A percentile compares a stretch with the other conserved stretches of the same genome.
Conservation (phyloP, 148 eudicot species). For the Amaranthus palmeri region DNA sequence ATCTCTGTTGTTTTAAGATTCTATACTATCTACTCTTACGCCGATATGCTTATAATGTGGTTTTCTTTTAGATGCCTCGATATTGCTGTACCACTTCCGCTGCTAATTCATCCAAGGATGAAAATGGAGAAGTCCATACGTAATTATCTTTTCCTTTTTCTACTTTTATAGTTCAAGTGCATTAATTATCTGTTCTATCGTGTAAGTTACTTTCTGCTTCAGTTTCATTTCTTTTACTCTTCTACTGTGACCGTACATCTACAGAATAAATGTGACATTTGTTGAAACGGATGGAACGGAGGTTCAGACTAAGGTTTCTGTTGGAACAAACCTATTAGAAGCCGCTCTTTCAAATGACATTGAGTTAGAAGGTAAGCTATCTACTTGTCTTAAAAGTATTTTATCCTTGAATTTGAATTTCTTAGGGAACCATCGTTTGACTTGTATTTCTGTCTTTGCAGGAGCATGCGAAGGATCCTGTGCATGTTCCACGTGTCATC, state of each 20-base stretch:
- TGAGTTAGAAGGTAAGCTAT: slow-evolving; percentile 77
- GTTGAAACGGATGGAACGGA: slow-evolving; percentile 89
- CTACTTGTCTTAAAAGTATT: not conserved
- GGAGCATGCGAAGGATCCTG: slow-evolving; percentile 98
- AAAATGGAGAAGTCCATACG: slow-evolving; percentile 36
- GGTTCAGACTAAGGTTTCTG: slow-evolving; percentile 58
- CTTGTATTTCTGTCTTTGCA: slow-evolving; percentile 30
- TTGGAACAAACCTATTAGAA: slow-evolving; percentile 91
- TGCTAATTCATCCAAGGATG: slow-evolving; percentile 29
- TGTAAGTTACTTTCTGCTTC: not conserved
- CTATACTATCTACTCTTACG: not conserved
- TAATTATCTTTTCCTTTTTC: slow-evolving; percentile 26
- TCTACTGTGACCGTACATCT: slow-evolving; percentile 15
- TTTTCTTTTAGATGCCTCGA: slow-evolving; percentile 33
- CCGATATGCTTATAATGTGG: slow-evolving; percentile 4
- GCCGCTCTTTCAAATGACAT: slow-evolving; percentile 92
- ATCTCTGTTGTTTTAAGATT: no score
- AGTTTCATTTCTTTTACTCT: not conserved
- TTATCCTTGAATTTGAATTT: not conserved
- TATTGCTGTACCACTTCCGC: slow-evolving; percentile 39
- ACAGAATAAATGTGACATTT: slow-evolving; percentile 88
- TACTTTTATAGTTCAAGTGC: not conserved
- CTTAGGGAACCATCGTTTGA: not conserved
- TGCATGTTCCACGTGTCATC: slow-evolving; percentile 97
- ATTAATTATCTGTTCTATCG: slow-evolving; percentile 6